Conservation (phyloP, 352 stramenopile genomes). For the Globisporangium yorkense region DNA sequence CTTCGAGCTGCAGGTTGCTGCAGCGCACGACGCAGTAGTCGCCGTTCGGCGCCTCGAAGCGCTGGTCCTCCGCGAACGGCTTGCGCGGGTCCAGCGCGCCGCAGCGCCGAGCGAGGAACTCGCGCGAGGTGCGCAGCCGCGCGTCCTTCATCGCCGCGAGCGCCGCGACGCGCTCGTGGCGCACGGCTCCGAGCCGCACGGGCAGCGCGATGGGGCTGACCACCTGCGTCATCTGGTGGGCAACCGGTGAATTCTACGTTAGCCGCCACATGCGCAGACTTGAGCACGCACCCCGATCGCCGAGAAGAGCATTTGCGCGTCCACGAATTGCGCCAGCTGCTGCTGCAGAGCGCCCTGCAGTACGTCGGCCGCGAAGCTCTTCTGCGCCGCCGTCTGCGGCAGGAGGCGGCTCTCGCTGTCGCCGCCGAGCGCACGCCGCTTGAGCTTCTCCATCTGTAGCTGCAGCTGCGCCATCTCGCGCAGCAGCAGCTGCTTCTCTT, state of each 20-base stretch:
- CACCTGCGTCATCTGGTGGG: slow-evolving; percentile 7
- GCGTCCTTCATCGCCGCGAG: slow-evolving; percentile 16
- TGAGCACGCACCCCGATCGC: slow-evolving; percentile 5
- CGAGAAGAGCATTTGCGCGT: slow-evolving; percentile 24
- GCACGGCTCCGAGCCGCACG: slow-evolving; percentile 3
- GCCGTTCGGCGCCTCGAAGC: slow-evolving; percentile 37
- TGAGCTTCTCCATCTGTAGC: slow-evolving; percentile 27
- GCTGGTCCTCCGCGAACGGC: slow-evolving; percentile 20
- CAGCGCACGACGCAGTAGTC: slow-evolving; percentile 46
- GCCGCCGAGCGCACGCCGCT: slow-evolving; percentile 17
- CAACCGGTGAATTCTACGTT: neutral
- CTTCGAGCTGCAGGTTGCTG: slow-evolving; percentile 40
- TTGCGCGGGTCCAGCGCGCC: slow-evolving; percentile 7
- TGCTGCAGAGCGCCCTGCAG: slow-evolving; percentile 19
- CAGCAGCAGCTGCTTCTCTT: slow-evolving; percentile 31
- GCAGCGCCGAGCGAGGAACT: slow-evolving; percentile 21
- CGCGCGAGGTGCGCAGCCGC: slow-evolving; percentile 18
- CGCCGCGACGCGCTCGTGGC: slow-evolving; percentile 3
- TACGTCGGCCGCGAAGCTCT: neutral
- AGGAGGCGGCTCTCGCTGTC: neutral
- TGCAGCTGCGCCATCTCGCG: slow-evolving; percentile 25
- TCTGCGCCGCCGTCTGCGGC: too few species aligned
- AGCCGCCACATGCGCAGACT: too few species aligned
- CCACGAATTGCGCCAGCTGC: slow-evolving; percentile 21
- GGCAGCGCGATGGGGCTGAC: slow-evolving; percentile 4